Base-by-base conservation (phyloP, 768 basidiomycete genomes). In the Naganishia onofrii region DNA sequence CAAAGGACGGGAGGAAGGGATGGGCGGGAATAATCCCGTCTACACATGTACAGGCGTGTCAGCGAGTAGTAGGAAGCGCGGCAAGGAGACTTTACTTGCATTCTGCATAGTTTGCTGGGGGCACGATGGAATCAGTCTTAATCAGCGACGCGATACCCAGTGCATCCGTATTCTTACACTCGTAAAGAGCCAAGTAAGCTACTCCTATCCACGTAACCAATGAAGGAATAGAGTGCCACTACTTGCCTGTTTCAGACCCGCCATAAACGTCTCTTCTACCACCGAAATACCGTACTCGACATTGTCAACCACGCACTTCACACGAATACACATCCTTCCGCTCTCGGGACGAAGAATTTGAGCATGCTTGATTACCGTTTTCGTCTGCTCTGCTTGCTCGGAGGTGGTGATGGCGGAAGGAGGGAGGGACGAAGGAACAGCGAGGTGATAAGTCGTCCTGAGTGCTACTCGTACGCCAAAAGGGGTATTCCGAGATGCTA, bases 361-460 rank as follows among this genome's bases (percentile, higher is more conserved):
- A 13, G 60, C 38, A 63, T 63, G 60, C 38, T 63, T 63, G 38
- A 63, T 5, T n/a, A 63, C 38, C 26, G 38, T 26, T 44, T 63
- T 63, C 21, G 34, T 42, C 38, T 28, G 36, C 38, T 63, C n/a
- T 12, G 60, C 60, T n/a, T 42, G 42, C 23, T 29, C 38, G 26
- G 23, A 38, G 7, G n/a, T n/a, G 21, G 42, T 44, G 60, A 5
- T 63, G 36, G 13, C 10, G 57, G n/a, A 23, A 15, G 36, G 38
- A 4, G 6, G 60, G 21, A 34, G 15, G 19, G 42, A 46, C 6
- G 36, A 28, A 15, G 42, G 60, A 15, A 63, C 60, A 34, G 42
- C 38, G 26, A 63, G 60, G 15, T 63, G n/a, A 42, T 63, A 63
- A 0, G 60, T 63, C 38, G 60, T 63, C 60, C 46, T 63, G 21